These are phyloP conservation scores for Coemansia sp. DNA, from an alignment of 192 early-diverging fungal species.

Conservation along the genomic window DNA sequence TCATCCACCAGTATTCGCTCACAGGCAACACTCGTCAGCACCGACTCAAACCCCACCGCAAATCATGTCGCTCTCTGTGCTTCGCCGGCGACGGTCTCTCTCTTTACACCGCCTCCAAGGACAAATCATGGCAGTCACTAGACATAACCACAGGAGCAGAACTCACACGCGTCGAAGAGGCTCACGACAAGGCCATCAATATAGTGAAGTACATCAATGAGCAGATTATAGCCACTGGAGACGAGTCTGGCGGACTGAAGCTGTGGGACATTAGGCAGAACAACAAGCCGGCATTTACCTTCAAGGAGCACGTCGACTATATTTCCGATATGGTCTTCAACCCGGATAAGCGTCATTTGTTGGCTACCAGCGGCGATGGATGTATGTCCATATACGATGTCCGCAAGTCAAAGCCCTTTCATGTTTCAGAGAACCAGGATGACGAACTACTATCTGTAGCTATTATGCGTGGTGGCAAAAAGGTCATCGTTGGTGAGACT, in stretches of 20 bases:
- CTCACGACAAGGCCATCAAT: conserved; percentile 87
- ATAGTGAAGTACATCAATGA: conserved; percentile 71
- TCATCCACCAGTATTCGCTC: conserved; percentile 47
- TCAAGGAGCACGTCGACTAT: conserved; percentile 88
- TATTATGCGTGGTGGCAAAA: conserved; percentile 66
- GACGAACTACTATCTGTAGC: conserved; percentile 90
- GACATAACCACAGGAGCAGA: conserved; percentile 78
- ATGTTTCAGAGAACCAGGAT: conserved; percentile 92
- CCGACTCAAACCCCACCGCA: conserved; percentile 65
- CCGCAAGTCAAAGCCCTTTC: conserved; percentile 81
- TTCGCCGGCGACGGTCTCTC: conserved; percentile 76
- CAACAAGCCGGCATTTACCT: conserved; percentile 77
- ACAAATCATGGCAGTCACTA: conserved; percentile 79
- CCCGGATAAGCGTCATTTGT: conserved; percentile 71
- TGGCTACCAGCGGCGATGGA: conserved; percentile 89
- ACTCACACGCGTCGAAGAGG: conserved; percentile 68
- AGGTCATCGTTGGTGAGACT: conserved; percentile 91
- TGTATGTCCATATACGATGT: conserved; percentile 90
- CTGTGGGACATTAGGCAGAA: conserved; percentile 90
- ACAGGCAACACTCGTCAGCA: conserved; percentile 44
- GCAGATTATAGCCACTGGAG: conserved; percentile 86
- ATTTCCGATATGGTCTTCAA: conserved; percentile 86
- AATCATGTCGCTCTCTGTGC: conserved; percentile 83
- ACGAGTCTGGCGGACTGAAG: conserved; percentile 85
- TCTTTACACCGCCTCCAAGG: conserved; percentile 79